A percentile compares a stretch with the other conserved stretches of the same genome.
These are phyloP conservation scores for Oryza australiensis DNA, from an alignment of 176 grass and related monocot genomes.

Conservation along the genomic window DNA sequence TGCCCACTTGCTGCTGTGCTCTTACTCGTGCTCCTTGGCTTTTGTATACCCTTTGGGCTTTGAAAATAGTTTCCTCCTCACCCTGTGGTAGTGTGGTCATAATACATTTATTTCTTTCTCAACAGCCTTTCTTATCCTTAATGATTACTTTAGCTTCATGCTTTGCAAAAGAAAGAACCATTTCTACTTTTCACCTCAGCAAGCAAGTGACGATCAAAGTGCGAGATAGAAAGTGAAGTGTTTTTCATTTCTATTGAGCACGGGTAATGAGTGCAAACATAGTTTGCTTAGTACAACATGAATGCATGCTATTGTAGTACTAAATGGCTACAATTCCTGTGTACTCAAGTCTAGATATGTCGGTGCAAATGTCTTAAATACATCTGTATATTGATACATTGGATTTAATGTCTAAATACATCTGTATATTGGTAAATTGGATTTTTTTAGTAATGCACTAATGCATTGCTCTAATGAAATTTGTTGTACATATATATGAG, in stretches of 20 bases:
- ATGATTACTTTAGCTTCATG: conserved; percentile 44
- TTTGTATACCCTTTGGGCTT: conserved; percentile 14
- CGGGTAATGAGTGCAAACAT: conserved; percentile 38
- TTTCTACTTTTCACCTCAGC: conserved; percentile 46
- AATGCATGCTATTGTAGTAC: neutral
- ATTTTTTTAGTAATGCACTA: neutral
- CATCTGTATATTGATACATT: neutral
- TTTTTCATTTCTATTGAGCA: conserved; percentile 40
- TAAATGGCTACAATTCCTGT: neutral
- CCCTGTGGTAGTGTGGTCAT: neutral
- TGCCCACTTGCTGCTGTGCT: conserved; percentile 50
- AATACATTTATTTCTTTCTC: conserved; percentile 19
- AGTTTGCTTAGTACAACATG: conserved; percentile 22
- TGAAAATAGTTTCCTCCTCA: conserved; percentile 42
- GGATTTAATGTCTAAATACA: neutral
- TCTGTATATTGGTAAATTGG: no score
- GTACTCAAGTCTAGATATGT: neutral
- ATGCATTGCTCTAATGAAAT: neutral
- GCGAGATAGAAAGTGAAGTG: conserved; percentile 26
- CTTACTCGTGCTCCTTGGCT: conserved; percentile 43
- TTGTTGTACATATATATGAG: neutral
- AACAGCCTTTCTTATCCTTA: conserved; percentile 39
- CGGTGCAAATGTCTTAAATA: neutral
- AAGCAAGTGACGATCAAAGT: conserved; percentile 18
- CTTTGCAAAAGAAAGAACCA: conserved; percentile 47